A percentile compares a stretch with the other conserved stretches of the same genome.
Evolutionary conservation across 768 basidiomycete species (phyloP).

Genomic region (Boletus rex-veris): DNA sequence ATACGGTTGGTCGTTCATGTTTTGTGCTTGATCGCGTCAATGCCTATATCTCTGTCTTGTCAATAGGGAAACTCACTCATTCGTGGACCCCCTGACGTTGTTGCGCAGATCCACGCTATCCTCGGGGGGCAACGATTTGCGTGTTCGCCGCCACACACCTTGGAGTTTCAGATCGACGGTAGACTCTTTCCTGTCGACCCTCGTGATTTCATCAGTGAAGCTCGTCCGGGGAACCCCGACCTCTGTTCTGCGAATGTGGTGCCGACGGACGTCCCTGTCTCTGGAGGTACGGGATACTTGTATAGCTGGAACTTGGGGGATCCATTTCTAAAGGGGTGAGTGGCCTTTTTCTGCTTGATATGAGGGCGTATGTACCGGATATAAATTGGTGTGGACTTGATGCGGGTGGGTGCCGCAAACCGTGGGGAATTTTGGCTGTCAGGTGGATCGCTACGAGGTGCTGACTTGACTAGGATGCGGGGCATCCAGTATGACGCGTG

Average conservation of each 20-base stretch:
- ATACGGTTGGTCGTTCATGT: constrained; percentile 48
- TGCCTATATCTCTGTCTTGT: not conserved
- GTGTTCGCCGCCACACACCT: constrained; percentile 58
- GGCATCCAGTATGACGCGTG: not conserved
- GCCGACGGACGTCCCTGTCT: constrained; percentile 57
- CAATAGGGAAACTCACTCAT: constrained; percentile 71
- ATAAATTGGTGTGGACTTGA: constrained; percentile 1
- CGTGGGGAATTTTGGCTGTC: not conserved
- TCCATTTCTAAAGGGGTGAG: constrained; percentile 74
- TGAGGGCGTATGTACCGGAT: not conserved
- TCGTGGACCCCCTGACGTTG: constrained; percentile 67
- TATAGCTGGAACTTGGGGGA: constrained; percentile 78
- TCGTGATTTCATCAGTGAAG: constrained; percentile 59
- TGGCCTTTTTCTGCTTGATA: constrained; percentile 5
- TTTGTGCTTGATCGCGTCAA: not conserved
- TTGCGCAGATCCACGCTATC: constrained; percentile 42
- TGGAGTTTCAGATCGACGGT: constrained; percentile 69
- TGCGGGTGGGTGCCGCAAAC: not conserved
- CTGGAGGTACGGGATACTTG: constrained; percentile 49
- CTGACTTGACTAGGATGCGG: constrained; percentile 1
- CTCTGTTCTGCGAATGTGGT: constrained; percentile 55
- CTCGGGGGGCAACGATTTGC: constrained; percentile 49
- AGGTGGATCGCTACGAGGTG: not conserved
- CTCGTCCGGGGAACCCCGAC: constrained; percentile 34
- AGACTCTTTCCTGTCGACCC: constrained; percentile 70